Conservation (phyloP, 257 asterid species). For the Solanum pimpinellifolium region DNA sequence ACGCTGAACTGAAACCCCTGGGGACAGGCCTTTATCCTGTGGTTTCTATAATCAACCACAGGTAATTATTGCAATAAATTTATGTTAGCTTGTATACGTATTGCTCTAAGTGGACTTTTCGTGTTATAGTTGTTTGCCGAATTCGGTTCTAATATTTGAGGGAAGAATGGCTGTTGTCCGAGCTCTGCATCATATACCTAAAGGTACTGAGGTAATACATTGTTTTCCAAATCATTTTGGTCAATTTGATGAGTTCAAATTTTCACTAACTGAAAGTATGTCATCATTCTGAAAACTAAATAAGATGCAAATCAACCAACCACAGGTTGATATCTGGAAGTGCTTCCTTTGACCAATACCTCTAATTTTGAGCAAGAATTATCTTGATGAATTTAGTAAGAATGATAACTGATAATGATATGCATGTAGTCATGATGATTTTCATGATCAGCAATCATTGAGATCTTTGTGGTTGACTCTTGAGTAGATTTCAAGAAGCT, state of each 20-base stretch:
- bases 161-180: constrained; percentile 74
- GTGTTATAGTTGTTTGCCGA: constrained; percentile 69
- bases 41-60: constrained; percentile 81
- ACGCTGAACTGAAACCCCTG: constrained; percentile 75
- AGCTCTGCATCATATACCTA: constrained; percentile 56
- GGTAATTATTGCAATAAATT: constrained; percentile 30
- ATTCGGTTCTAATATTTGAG: constrained; percentile 77
- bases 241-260: background rate
- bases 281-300: background rate
- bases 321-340: background rate
- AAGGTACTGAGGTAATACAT: constrained; percentile 81
- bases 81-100: background rate
- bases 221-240: background rate
- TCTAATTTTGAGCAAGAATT: background rate
- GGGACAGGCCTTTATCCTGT: constrained; percentile 94
- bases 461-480: background rate
- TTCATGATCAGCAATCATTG: background rate
- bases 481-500: background rate
- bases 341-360: background rate
- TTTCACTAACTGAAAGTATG: background rate
- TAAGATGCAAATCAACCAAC: background rate
- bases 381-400: background rate
- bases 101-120: constrained; percentile 19
- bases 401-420: background rate
- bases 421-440: background rate